Evolutionary conservation across 2,329 filamentous ascomycete genomes (phyloP), one percentile per base, ranked within the genome.

Genomic region (Penicillium sp.): DNA sequence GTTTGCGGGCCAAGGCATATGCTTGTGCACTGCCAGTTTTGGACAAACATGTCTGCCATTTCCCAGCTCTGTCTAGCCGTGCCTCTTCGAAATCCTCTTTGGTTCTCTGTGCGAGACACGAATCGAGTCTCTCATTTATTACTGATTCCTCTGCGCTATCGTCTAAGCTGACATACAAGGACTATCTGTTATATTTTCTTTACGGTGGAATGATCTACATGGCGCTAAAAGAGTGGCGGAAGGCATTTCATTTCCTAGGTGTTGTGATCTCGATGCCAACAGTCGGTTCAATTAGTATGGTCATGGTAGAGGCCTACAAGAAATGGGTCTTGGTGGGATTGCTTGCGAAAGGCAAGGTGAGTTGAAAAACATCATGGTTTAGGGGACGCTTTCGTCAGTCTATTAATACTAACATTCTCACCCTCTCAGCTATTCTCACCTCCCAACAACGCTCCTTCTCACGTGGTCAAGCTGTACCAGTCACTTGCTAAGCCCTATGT

Each of bases 241-340:
- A 80, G 51, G 86, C 88, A 0, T 72, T 79, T 14, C 78, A 78
- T 33, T 83, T 85, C 27, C 78, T 91, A 24, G 82, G 84, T 60
- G 79, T 82, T 52, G 81, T 83, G 39, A 76, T 95, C 31, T 82
- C 85, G 3, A 85, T 86, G 51, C 89, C 91, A 0, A 77, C 79
- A 0, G 78, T 76, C 46, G 85, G 85, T 18, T 76, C 79, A 28
- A 79, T 83, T 31, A 92, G 87, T 69, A 86, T 85, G 67, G 79
- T 95, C 45, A 94, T 94, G 87, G 78, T 88, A 4, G 90, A 96
- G 59, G 89, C 90, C 5, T 92, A 95, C 77, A 95, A 92, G 74
- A 95, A 92, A 71, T 96, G 90, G 88, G 68, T 95, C 8, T 75
- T 99, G 14, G 80, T 91, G 9, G 84, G 85, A 47, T 78, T 96